A percentile compares a stretch with the other conserved stretches of the same genome.
Conservation (phyloP, 2,329 filamentous ascomycete species). For the Colletotrichum sp. region DNA sequence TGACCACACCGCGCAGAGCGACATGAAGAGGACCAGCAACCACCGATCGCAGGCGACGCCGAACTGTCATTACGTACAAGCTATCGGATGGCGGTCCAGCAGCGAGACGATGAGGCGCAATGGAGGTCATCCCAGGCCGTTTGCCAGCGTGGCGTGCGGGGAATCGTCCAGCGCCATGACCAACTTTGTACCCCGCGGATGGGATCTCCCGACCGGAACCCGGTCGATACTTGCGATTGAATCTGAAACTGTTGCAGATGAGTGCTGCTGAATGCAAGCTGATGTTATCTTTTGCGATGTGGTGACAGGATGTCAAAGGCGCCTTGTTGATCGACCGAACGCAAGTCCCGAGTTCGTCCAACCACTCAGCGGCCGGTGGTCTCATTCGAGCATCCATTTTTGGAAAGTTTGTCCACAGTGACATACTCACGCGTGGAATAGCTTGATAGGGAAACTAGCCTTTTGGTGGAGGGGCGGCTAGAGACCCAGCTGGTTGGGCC, state of each 20-base stretch:
- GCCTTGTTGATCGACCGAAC: not conserved
- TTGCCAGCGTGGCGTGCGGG: constrained; percentile 6
- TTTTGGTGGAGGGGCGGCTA: not conserved
- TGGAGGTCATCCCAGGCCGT: not conserved
- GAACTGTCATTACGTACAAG: not conserved
- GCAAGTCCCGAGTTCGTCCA: not conserved
- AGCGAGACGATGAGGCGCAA: not conserved
- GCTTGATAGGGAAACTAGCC: not conserved
- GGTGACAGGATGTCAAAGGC: not conserved
- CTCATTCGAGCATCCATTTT: not conserved
- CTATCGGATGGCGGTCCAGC: not conserved
- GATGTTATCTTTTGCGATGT: not conserved
- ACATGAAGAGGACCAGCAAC: not conserved
- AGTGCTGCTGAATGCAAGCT: not conserved
- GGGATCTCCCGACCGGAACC: not conserved
- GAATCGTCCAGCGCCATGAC: not conserved
- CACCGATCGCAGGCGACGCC: not conserved
- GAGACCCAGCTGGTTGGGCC: not conserved
- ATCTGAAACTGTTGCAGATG: not conserved
- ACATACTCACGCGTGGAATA: not conserved
- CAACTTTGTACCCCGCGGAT: not conserved
- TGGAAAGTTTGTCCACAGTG: not conserved
- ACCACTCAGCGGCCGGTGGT: not conserved
- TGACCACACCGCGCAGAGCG: not conserved
- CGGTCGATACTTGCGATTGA: not conserved